Evolutionary conservation across 1,139 yeast genomes (phyloP), one percentile per base, ranked within the genome.

Genomic region (Saccharomyces pastorianus): DNA sequence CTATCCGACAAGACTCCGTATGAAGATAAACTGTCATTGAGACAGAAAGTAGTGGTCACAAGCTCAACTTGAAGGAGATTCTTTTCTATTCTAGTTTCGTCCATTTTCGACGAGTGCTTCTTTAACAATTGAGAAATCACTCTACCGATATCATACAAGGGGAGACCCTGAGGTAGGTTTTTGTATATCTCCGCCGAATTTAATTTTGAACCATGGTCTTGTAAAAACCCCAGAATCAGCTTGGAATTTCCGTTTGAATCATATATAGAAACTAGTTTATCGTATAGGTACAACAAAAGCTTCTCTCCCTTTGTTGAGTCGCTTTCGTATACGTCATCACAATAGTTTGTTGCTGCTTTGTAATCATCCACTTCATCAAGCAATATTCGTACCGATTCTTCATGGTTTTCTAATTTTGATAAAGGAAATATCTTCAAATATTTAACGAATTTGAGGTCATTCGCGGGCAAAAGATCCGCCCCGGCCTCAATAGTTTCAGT

Each of bases 311-410:
- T 59, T 1, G 57, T 60, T 13, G 67, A 58, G 50, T 76, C 73
- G 11, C 69, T 65, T 0, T 77, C 64, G 57, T 78, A 82, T 0
- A 85, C 70, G 4, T 76, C 77, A 0, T 80, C 69, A 60, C 95
- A 83, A 64, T 88, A 84, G 50, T 72, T 69, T 58, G 85, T 77
- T 0, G 95, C 87, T 17, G 75, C 73, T 26, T 72, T 72, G 54
- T 81, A 76, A 63, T 85, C 86, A 13, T 79, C 71, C 50, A 89
- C 69, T 46, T 83, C 82, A 55, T 78, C 76, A 54, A 81, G 82
- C 49, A 83, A 75, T 1, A 88, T 80, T 57, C 81, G 81, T 27
- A 93, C 73, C 0, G 91, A 84, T 51, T 81, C 78, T 13, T 77
- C 77, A 63, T 88, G 89, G 55, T 81, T 82, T 1, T 82, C 84